A percentile compares a stretch with the other conserved stretches of the same genome.
Evolutionary conservation across 2,329 filamentous ascomycete species (phyloP).

Genomic region (Ophiostoma sp.): DNA sequence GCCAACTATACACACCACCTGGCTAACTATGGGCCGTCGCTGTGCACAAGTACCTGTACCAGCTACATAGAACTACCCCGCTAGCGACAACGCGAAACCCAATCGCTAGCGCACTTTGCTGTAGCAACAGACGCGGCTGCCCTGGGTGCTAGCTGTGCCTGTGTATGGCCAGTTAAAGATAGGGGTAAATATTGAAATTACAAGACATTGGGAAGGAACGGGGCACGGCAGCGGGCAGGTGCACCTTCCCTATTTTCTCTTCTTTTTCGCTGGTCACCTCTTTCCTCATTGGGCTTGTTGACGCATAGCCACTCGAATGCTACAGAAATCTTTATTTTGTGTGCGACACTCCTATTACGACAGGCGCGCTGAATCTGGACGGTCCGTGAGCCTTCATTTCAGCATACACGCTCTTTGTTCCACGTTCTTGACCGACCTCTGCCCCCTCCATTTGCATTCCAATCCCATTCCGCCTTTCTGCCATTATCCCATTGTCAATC

Average conservation of each 20-base stretch:
- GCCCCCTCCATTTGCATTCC: slow-evolving; percentile 1
- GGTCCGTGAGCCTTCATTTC: slow-evolving; percentile 6
- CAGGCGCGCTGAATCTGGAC: neutral
- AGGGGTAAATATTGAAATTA: slow-evolving; percentile 14
- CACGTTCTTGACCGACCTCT: neutral
- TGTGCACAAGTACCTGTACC: neutral
- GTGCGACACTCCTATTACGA: slow-evolving; percentile 6
- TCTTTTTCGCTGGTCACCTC: too few relatives aligned
- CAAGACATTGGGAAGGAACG: slow-evolving; percentile 4
- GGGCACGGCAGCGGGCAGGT: neutral
- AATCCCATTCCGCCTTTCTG: neutral
- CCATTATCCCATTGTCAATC: neutral
- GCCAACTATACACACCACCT: neutral
- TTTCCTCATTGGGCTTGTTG: slow-evolving; percentile 20
- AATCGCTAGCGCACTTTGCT: slow-evolving; percentile 22
- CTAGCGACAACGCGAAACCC: slow-evolving; percentile 18
- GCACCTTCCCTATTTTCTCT: neutral
- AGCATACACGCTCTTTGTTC: neutral
- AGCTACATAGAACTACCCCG: slow-evolving; percentile 5
- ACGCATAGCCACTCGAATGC: slow-evolving; percentile 19
- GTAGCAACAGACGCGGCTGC: slow-evolving; percentile 24
- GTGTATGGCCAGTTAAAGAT: slow-evolving; percentile 8
- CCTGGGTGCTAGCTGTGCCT: neutral
- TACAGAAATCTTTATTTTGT: slow-evolving; percentile 5
- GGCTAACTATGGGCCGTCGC: neutral